These are phyloP conservation scores for Fagopyrum tataricum DNA, from an alignment of 148 eudicot genomes.

Conservation along the genomic window DNA sequence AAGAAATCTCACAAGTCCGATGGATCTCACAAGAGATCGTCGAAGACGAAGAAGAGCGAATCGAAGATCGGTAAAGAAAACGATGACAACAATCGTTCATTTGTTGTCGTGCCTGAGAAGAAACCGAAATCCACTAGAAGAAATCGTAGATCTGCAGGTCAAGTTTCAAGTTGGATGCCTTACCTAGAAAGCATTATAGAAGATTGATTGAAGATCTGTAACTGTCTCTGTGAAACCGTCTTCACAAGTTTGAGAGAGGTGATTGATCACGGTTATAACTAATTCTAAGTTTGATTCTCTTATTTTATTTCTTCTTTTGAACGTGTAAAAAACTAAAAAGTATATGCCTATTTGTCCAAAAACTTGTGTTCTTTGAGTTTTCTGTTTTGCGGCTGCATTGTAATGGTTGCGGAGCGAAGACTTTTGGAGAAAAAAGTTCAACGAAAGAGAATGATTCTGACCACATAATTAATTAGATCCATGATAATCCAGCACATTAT, in stretches of 20 bases:
- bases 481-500: not conserved
- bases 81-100: not conserved
- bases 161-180: slow-evolving; percentile 55
- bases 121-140: slow-evolving; percentile 35
- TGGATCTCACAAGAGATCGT: not conserved
- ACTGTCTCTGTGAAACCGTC: not conserved
- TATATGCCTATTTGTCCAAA: not conserved
- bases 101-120: slow-evolving; percentile 9
- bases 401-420: not conserved
- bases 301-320: not conserved
- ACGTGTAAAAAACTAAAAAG: not conserved
- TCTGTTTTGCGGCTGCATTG: not conserved
- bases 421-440: not conserved
- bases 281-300: not conserved
- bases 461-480: not conserved
- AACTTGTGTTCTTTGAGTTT: not conserved
- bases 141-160: slow-evolving; percentile 32
- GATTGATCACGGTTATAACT: not conserved
- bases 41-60: slow-evolving; percentile 11
- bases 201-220: slow-evolving; percentile 26
- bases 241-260: not conserved
- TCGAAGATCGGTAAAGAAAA: slow-evolving; percentile 4
- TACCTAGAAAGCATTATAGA: slow-evolving; percentile 62
- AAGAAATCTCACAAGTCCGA: slow-evolving; percentile 16
- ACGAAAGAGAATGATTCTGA: not conserved